Evolutionary conservation across 192 early-diverging fungal species (phyloP).

Genomic region (Coemansia sp.): DNA sequence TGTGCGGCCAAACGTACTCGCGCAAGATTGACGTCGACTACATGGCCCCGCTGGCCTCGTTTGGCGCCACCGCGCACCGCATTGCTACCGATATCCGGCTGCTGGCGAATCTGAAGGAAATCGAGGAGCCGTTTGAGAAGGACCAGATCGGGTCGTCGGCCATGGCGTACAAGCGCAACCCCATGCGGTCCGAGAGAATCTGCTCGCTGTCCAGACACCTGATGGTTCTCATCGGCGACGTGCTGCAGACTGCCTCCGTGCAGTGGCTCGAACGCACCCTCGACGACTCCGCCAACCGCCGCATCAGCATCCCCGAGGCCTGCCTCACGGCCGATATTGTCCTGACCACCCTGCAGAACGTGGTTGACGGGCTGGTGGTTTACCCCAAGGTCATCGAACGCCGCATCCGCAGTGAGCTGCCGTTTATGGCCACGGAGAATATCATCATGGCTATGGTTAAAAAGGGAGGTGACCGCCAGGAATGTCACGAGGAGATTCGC

Average conservation of each 20-base stretch:
- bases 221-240: slow-evolving; percentile 85
- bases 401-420: slow-evolving; percentile 89
- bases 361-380: slow-evolving; percentile 95
- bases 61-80: slow-evolving; percentile 95
- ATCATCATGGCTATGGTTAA: slow-evolving; percentile 99
- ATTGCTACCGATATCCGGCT: slow-evolving; percentile 96
- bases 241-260: slow-evolving; percentile 82
- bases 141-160: slow-evolving; percentile 98
- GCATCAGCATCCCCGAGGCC: slow-evolving; percentile 93
- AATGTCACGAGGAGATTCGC: slow-evolving; percentile 95
- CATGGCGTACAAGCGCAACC: slow-evolving; percentile 99
- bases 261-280: slow-evolving; percentile 99
- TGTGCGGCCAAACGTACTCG: slow-evolving; percentile 97
- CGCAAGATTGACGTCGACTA: slow-evolving; percentile 98
- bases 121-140: slow-evolving; percentile 99
- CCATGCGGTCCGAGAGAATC: slow-evolving; percentile 97
- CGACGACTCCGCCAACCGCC: slow-evolving; percentile 95
- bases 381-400: slow-evolving; percentile 93
- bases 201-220: slow-evolving; percentile 95
- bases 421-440: slow-evolving; percentile 99
- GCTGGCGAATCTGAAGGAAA: slow-evolving; percentile 94
- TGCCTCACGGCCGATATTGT: slow-evolving; percentile 97
- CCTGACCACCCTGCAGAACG: slow-evolving; percentile 92
- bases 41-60: slow-evolving; percentile 77
- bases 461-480: slow-evolving; percentile 92